Evolutionary conservation across 345 rosid genomes (phyloP).

Genomic region (Lepidium sativum): DNA sequence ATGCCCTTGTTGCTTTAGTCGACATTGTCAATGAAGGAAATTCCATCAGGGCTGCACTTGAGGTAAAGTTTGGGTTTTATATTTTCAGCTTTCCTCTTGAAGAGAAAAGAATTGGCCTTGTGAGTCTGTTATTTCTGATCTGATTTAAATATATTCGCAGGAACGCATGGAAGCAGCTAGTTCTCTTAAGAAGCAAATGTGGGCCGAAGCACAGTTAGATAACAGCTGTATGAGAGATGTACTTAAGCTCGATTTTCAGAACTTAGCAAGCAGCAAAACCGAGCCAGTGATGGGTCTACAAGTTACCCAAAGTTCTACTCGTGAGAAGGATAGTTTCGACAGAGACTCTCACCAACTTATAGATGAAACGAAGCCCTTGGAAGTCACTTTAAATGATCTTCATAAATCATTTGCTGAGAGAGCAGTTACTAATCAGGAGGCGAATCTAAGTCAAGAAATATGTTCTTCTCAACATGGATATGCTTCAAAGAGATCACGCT

Average conservation of each 20-base stretch:
- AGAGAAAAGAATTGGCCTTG: slow-evolving; percentile 3
- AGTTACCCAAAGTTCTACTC: slow-evolving; percentile 7
- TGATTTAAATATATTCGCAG: slow-evolving; percentile 37
- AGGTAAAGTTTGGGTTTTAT: slow-evolving; percentile 42
- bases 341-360: slow-evolving; percentile 48
- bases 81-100: neutral
- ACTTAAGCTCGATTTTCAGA: slow-evolving; percentile 46
- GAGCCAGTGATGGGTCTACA: slow-evolving; percentile 30
- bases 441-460: slow-evolving; percentile 45
- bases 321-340: slow-evolving; percentile 15
- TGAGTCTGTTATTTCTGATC: neutral
- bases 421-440: slow-evolving; percentile 35
- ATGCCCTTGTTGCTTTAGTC: slow-evolving; percentile 74
- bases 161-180: slow-evolving; percentile 97
- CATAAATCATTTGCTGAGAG: slow-evolving; percentile 39
- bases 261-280: slow-evolving; percentile 36
- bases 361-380: slow-evolving; percentile 51
- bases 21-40: slow-evolving; percentile 95
- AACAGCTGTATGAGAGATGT: slow-evolving; percentile 81
- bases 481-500: slow-evolving; percentile 78
- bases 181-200: slow-evolving; percentile 97
- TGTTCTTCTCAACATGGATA: slow-evolving; percentile 45
- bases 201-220: slow-evolving; percentile 95
- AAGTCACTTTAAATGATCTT: slow-evolving; percentile 38
- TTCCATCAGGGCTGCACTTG: slow-evolving; percentile 76